Conservation (phyloP, 331 rosid species). For the Quercus lobata region DNA sequence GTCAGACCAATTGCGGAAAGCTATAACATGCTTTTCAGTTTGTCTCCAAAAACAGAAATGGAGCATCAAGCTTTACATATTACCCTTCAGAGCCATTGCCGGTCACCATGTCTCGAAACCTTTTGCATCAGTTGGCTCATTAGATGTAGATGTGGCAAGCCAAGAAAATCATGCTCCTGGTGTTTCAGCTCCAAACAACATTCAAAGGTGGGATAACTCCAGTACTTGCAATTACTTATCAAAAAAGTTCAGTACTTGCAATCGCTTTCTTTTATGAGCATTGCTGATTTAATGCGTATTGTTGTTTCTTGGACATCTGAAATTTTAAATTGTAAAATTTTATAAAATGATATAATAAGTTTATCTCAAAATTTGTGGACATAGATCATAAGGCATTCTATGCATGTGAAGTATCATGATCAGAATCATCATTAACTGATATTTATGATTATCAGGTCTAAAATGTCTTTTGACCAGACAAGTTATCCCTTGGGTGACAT, state of each 20-base stretch:
- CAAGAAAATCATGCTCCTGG: slow-evolving; percentile 19
- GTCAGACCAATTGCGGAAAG: slow-evolving; percentile 36
- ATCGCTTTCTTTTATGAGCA: slow-evolving; percentile 2
- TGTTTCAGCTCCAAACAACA: slow-evolving; percentile 33
- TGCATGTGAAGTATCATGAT: not conserved
- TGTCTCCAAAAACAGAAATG: slow-evolving; percentile 27
- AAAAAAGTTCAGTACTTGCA: slow-evolving; percentile 2
- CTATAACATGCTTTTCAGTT: slow-evolving; percentile 28
- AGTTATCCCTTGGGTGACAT: slow-evolving; percentile 18
- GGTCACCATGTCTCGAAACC: slow-evolving; percentile 21
- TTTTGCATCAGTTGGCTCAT: slow-evolving; percentile 37
- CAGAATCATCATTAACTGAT: not conserved
- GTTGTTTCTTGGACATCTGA: not conserved
- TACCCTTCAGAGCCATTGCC: slow-evolving; percentile 28
- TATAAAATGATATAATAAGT: not conserved
- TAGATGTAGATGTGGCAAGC: slow-evolving; percentile 23
- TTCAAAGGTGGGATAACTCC: slow-evolving; percentile 42
- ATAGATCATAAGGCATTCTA: not conserved
- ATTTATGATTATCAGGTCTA: slow-evolving; percentile 16
- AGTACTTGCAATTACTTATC: not conserved
- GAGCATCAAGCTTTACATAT: slow-evolving; percentile 37
- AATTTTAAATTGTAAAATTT: not conserved
- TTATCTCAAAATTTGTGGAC: slow-evolving; percentile 1
- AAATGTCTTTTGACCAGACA: slow-evolving; percentile 22
- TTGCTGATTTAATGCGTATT: not conserved